phyloP scores from a whole-genome alignment of 768 basidiomycete genomes.

The Hygrocybe coccinea region DNA sequence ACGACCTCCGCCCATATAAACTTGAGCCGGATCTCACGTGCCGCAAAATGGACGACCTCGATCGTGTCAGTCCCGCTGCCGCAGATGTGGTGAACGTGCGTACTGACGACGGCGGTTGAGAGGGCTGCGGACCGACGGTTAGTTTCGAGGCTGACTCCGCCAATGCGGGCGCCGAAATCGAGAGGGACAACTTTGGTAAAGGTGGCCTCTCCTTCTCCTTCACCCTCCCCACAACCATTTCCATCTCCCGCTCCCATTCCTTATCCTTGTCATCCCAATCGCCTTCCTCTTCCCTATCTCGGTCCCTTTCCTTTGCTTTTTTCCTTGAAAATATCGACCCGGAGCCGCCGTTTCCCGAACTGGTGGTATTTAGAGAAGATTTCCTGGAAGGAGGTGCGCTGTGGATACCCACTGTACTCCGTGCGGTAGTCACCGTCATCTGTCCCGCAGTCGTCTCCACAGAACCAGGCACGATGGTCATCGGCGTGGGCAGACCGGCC shows the following conservation, averaged over 20 bases:
- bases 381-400: not conserved
- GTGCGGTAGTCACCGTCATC: constrained; percentile 1
- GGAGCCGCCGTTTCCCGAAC: constrained; percentile 1
- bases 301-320: constrained; percentile 8
- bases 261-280: constrained; percentile 20
- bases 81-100: not conserved
- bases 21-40: constrained; percentile 34
- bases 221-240: constrained; percentile 14
- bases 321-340: constrained; percentile 14
- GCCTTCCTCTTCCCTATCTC: constrained; percentile 21
- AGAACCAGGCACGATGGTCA: no score
- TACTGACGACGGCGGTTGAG: not conserved
- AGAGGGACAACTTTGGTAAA: constrained; percentile 26
- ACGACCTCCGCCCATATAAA: constrained; percentile 13
- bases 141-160: not conserved
- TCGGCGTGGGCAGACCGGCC: not conserved
- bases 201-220: constrained; percentile 19
- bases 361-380: not conserved
- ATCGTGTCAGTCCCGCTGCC: not conserved
- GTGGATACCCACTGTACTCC: constrained; percentile 10
- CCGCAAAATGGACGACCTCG: constrained; percentile 21
- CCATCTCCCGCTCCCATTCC: constrained; percentile 9
- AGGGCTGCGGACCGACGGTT: not conserved
- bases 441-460: no score
- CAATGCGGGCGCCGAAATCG: constrained; percentile 10